Percentiles rank a stretch among this genome's conserved stretches.
Evolutionary conservation across 306 rosid genomes (phyloP).

Genomic region (Mimosa bimucronata): DNA sequence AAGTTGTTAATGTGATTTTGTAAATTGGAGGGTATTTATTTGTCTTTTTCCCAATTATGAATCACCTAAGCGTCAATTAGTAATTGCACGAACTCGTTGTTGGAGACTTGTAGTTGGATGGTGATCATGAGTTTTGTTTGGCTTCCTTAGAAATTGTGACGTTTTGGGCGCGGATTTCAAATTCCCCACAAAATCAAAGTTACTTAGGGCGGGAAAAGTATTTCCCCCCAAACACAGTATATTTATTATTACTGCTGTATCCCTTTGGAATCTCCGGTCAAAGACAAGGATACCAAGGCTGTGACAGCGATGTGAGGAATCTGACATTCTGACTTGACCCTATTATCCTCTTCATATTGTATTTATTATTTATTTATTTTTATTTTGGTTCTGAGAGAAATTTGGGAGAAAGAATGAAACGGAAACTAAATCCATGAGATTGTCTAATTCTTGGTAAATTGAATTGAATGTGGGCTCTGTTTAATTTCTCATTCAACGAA

Average conservation of each 20-base stretch:
- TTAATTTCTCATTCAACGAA: not conserved
- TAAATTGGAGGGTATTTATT: no score
- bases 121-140: not conserved
- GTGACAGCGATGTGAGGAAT: not conserved
- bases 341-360: not conserved
- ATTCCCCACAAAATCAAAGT: not conserved
- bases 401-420: not conserved
- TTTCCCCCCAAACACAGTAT: not conserved
- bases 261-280: not conserved
- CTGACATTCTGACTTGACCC: not conserved
- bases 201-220: constrained; percentile 29
- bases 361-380: not conserved
- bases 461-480: not conserved
- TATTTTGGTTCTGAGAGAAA: not conserved
- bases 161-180: constrained; percentile 14
- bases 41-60: no score
- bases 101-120: not conserved
- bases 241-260: not conserved
- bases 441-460: not conserved
- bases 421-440: not conserved
- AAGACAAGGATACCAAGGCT: not conserved
- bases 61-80: not conserved
- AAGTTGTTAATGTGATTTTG: no score
- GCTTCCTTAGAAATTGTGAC: not conserved
- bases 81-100: not conserved